Conservation (phyloP, 2,329 filamentous ascomycete species). For the Trichophyton mentagrophytes region DNA sequence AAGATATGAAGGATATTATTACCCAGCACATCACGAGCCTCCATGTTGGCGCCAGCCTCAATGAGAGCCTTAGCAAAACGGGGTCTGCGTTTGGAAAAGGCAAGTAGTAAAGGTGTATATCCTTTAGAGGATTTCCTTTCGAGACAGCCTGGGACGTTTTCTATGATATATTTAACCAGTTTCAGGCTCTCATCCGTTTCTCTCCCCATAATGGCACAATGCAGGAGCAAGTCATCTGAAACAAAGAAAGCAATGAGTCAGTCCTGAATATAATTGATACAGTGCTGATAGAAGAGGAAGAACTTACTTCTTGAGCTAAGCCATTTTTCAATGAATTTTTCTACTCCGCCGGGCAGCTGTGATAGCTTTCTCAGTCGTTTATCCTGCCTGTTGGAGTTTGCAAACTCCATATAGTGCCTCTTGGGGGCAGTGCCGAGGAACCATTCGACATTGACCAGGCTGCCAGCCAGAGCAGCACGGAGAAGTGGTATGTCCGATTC, state of each 20-base stretch:
- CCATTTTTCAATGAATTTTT: conserved; percentile 45
- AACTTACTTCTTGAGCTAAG: conserved; percentile 37
- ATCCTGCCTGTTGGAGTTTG: conserved; percentile 49
- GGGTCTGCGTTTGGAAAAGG: conserved; percentile 38
- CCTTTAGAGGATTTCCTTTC: conserved; percentile 41
- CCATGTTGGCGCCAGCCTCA: conserved; percentile 56
- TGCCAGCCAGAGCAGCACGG: conserved; percentile 30
- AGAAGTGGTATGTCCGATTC: conserved; percentile 16
- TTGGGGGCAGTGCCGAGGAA: conserved; percentile 60
- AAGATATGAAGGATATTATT: conserved; percentile 59
- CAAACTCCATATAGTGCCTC: conserved; percentile 56
- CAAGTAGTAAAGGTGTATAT: conserved; percentile 55
- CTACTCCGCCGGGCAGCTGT: conserved; percentile 49
- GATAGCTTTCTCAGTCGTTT: conserved; percentile 49
- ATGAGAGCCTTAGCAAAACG: conserved; percentile 46
- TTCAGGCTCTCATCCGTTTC: conserved; percentile 31
- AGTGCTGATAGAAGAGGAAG: background rate
- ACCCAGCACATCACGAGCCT: conserved; percentile 45
- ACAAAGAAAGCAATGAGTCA: background rate
- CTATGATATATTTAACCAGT: conserved; percentile 54
- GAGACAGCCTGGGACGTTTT: conserved; percentile 48
- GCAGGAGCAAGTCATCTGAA: conserved; percentile 43
- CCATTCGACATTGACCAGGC: conserved; percentile 60
- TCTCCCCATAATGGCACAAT: conserved; percentile 47
- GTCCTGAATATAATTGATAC: background rate